Evolutionary conservation across 2,329 filamentous ascomycete genomes (phyloP).

Genomic region (Epichloe amarillans): DNA sequence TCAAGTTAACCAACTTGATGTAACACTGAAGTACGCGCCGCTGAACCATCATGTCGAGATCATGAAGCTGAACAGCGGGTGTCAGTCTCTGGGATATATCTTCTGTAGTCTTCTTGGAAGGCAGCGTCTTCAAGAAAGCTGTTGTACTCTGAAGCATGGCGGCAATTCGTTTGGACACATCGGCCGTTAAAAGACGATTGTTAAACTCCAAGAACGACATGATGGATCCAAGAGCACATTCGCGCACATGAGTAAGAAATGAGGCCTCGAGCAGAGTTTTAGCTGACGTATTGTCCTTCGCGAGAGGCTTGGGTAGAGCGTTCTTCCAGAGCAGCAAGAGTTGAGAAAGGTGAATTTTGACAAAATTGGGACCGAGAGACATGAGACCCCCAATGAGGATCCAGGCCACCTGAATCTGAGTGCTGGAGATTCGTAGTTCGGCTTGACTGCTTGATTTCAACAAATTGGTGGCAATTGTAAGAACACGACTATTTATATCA

Average conservation of each 20-base stretch:
- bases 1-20: slow-evolving; percentile 77
- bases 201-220: slow-evolving; percentile 91
- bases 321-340: slow-evolving; percentile 94
- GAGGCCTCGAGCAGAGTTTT: slow-evolving; percentile 78
- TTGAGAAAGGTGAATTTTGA: slow-evolving; percentile 95
- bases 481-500: slow-evolving; percentile 83
- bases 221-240: slow-evolving; percentile 85
- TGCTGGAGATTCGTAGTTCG: slow-evolving; percentile 79
- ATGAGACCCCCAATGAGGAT: slow-evolving; percentile 92
- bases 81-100: slow-evolving; percentile 75
- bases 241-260: slow-evolving; percentile 85
- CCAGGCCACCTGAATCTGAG: slow-evolving; percentile 96
- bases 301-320: slow-evolving; percentile 83
- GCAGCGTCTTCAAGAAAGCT: slow-evolving; percentile 73
- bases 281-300: slow-evolving; percentile 77
- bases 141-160: slow-evolving; percentile 93
- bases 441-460: slow-evolving; percentile 87
- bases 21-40: slow-evolving; percentile 91
- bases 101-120: slow-evolving; percentile 70
- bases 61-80: slow-evolving; percentile 75
- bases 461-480: slow-evolving; percentile 81
- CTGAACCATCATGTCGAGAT: slow-evolving; percentile 87
- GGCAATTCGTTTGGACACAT: slow-evolving; percentile 85
- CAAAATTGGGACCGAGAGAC: slow-evolving; percentile 93
- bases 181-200: slow-evolving; percentile 76